phyloP scores from a whole-genome alignment of 2,329 filamentous ascomycete genomes.

The Hymenoscyphus repandus region DNA sequence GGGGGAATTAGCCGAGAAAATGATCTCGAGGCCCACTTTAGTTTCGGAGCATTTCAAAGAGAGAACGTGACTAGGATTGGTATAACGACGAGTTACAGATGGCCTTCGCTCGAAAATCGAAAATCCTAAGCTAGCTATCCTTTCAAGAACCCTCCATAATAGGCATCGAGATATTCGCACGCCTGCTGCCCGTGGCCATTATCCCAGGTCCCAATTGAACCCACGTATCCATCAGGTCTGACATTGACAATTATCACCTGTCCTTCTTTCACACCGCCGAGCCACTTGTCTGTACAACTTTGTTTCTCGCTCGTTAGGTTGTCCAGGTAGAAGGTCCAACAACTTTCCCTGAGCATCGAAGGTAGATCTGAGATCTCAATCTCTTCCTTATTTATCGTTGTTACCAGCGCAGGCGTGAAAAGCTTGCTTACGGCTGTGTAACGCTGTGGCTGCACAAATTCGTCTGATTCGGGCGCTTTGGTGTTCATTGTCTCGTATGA shows the following conservation, averaged over 20 bases:
- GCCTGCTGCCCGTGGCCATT: constrained; percentile 32
- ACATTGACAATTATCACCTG: constrained; percentile 64
- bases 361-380: constrained; percentile 65
- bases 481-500: constrained; percentile 59
- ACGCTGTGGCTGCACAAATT: constrained; percentile 60
- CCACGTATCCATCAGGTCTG: constrained; percentile 69
- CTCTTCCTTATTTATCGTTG: constrained; percentile 54
- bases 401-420: constrained; percentile 66
- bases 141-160: constrained; percentile 43
- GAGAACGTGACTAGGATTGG: not conserved
- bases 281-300: constrained; percentile 65
- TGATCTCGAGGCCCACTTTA: not conserved
- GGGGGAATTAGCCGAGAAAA: too few species aligned
- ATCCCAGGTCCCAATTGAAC: constrained; percentile 47
- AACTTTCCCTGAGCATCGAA: constrained; percentile 53
- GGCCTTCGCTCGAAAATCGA: not conserved
- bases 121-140: not conserved
- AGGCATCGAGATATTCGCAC: constrained; percentile 43
- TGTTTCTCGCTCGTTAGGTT: constrained; percentile 53
- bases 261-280: constrained; percentile 45
- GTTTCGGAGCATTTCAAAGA: not conserved
- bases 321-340: constrained; percentile 70
- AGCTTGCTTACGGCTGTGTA: constrained; percentile 64
- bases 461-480: constrained; percentile 53
- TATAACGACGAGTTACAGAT: not conserved